Evolutionary conservation across 495 filamentous ascomycete species (phyloP).

Genomic region (Sordaria brevicollis): DNA sequence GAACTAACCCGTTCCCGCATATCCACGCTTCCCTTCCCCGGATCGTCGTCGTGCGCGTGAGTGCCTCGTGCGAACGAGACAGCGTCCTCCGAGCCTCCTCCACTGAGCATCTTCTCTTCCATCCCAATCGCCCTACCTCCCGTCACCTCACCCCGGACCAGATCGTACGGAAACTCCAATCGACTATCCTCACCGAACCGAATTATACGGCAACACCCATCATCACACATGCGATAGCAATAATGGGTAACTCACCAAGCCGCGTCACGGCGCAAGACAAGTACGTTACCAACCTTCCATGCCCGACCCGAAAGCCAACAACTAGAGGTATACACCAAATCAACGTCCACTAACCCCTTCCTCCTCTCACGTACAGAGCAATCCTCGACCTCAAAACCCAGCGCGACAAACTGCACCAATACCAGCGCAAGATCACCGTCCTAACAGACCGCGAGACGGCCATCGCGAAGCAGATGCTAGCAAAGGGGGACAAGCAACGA

Average conservation of each 20-base stretch:
- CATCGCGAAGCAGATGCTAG: slow-evolving; percentile 73
- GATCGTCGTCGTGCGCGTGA: neutral
- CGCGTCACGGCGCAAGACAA: slow-evolving; percentile 39
- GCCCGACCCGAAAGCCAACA: neutral
- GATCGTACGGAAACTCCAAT: neutral
- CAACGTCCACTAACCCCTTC: neutral
- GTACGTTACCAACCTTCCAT: slow-evolving; percentile 10
- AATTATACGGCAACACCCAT: neutral
- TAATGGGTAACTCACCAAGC: slow-evolving; percentile 37
- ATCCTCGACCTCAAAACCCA: slow-evolving; percentile 97
- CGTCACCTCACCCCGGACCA: neutral
- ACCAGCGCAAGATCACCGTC: slow-evolving; percentile 76
- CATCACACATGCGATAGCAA: slow-evolving; percentile 11
- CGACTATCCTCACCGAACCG: neutral
- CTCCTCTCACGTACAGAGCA: slow-evolving; percentile 35
- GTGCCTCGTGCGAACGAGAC: neutral
- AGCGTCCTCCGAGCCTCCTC: neutral
- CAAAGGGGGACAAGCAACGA: slow-evolving; percentile 59
- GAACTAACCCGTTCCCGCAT: neutral
- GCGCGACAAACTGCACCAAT: slow-evolving; percentile 85
- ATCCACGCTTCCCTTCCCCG: neutral
- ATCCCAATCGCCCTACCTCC: neutral
- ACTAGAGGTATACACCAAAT: too few relatives aligned
- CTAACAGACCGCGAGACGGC: slow-evolving; percentile 75
- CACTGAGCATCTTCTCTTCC: neutral